Percentiles rank a stretch among this genome's conserved stretches.
Evolutionary conservation across 1,139 yeast genomes (phyloP).

Genomic region (Taphrina deformans): DNA sequence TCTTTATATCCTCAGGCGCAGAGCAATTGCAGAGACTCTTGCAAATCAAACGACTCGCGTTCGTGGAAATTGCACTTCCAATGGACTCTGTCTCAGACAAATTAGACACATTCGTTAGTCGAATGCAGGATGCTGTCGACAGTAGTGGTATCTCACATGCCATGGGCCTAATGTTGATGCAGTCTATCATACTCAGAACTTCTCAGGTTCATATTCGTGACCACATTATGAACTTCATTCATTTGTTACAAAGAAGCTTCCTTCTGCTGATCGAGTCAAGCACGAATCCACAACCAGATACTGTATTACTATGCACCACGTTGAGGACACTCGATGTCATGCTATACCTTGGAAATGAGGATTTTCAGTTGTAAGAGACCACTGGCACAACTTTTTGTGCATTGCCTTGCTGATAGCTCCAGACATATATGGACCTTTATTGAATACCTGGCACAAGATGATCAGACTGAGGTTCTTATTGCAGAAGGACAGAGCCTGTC

Average conservation of each 20-base stretch:
- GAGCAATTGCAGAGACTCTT: not conserved
- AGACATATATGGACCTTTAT: constrained; percentile 14
- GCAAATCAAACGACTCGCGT: not conserved
- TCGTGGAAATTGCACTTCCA: constrained; percentile 5
- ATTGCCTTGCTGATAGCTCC: not conserved
- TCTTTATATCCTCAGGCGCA: constrained; percentile 1
- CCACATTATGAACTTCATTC: constrained; percentile 65
- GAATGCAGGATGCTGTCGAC: constrained; percentile 26
- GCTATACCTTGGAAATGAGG: constrained; percentile 67
- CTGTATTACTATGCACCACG: constrained; percentile 54
- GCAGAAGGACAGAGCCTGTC: not conserved
- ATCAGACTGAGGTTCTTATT: not conserved
- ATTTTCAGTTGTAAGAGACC: constrained; percentile 59
- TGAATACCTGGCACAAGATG: not conserved
- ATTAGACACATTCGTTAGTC: constrained; percentile 49
- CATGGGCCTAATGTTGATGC: constrained; percentile 57
- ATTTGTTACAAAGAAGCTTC: constrained; percentile 3
- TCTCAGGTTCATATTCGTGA: constrained; percentile 65
- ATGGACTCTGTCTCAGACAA: constrained; percentile 49
- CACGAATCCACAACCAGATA: constrained; percentile 54
- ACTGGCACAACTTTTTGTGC: too few relatives aligned
- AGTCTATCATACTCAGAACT: constrained; percentile 64
- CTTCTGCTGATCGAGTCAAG: not conserved
- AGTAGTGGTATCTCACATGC: constrained; percentile 45
- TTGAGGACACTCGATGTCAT: constrained; percentile 78